Conservation (phyloP, 2,329 filamentous ascomycete genomes). For the Colletotrichum liaoningense region DNA sequence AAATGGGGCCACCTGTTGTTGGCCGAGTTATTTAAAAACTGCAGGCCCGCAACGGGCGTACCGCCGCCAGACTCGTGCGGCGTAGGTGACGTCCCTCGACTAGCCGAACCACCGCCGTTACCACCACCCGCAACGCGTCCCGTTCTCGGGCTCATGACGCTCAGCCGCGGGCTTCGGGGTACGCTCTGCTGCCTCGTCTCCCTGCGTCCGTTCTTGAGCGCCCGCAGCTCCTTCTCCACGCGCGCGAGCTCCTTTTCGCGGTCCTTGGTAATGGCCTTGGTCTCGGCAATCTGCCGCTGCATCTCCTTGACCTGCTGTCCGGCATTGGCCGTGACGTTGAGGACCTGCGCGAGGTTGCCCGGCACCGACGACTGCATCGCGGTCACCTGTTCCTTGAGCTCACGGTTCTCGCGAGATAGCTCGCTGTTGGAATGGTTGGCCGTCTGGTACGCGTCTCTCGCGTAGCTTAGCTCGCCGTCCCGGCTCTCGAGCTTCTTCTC, state of each 20-base stretch:
- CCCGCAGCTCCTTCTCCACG: constrained; percentile 60
- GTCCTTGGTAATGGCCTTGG: constrained; percentile 57
- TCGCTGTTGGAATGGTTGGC: constrained; percentile 60
- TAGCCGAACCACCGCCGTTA: constrained; percentile 47
- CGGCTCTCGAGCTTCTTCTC: constrained; percentile 50
- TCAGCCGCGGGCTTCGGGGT: constrained; percentile 67
- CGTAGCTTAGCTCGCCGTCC: constrained; percentile 66
- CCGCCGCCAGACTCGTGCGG: constrained; percentile 47
- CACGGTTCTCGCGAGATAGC: constrained; percentile 58
- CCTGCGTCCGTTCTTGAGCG: constrained; percentile 60
- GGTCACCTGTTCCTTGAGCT: constrained; percentile 54
- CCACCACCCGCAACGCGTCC: constrained; percentile 38
- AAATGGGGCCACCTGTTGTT: constrained; percentile 59
- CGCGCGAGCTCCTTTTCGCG: constrained; percentile 63
- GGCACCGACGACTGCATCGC: constrained; percentile 55
- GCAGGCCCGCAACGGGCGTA: constrained; percentile 48
- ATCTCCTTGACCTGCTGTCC: constrained; percentile 48
- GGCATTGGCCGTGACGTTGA: constrained; percentile 58
- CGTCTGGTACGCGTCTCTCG: constrained; percentile 68
- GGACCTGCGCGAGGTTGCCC: constrained; percentile 59
- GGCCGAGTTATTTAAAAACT: constrained; percentile 50
- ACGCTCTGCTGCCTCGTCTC: constrained; percentile 68
- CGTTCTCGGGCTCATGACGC: constrained; percentile 63
- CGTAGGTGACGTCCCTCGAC: constrained; percentile 63
- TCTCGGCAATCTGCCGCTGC: constrained; percentile 52